Base-by-base conservation (phyloP, 73 alveolate species). In the Urostyla sp. region DNA sequence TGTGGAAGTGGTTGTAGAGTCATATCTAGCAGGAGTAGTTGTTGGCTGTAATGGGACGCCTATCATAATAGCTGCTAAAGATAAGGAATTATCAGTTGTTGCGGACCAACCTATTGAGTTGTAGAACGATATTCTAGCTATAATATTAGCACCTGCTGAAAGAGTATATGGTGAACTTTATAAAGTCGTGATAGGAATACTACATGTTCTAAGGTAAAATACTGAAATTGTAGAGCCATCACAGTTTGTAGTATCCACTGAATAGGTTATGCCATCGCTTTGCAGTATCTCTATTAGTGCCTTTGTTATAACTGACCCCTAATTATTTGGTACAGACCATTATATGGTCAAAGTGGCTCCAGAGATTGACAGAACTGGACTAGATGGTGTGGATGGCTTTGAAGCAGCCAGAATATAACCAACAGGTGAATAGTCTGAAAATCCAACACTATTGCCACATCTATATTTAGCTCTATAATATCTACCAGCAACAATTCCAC, bases 241-340 rank as follows among this genome's bases (percentile, higher is more conserved):
- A 13, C 75, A 49, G 34, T 51, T 32, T 7, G 87, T 74, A 1
- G 63, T 15, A 46, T 84, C 84, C 10, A 18, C 53, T 0, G 53
- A 40, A 21, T 11, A 84, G 45, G 46, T 23, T 10, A 18, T 23
- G 1, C 72, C 55, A 27, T 28, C 80, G 7, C 43, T 48, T 13
- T 26, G 37, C 36, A 45, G 57, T 18, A 77, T 27, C 27, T 56
- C 48, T 1, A 77, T 40, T 16, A 34, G 18, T 7, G 63, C 45
- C 13, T 28, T 13, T 26, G 50, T 21, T 38, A 86, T 60, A 13
- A 23, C 32, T 18, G 59, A 21, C 1, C 90, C 94, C n/a, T 84
- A 83, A 67, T 86, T 86, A 36, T 15, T 59, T 15, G 94, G 94
- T 46, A 86, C 48, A 15, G 67, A 48, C 84, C 73, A 86, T 23